Conservation (phyloP, 1,139 yeast genomes). For the Blastobotrys apis region DNA sequence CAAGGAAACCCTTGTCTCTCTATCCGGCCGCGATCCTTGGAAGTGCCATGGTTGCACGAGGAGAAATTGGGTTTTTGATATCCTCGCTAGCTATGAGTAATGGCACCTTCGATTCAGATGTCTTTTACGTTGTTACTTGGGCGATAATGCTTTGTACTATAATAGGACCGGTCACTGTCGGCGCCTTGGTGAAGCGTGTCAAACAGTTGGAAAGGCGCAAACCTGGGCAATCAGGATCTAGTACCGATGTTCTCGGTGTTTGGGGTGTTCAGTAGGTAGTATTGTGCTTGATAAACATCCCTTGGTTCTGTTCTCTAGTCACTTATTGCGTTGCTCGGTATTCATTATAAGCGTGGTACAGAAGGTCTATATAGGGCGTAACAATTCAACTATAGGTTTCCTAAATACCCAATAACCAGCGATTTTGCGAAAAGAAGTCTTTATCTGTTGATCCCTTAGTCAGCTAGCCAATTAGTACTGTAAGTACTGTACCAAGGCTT, state of each 20-base stretch:
- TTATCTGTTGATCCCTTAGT: too few species aligned
- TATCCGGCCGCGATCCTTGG: slow-evolving; percentile 7
- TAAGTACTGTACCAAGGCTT: too few species aligned
- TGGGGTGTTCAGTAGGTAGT: slow-evolving; percentile 1
- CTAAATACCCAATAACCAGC: too few species aligned
- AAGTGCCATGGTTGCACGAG: slow-evolving; percentile 6
- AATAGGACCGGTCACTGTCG: slow-evolving; percentile 6
- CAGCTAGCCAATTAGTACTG: too few species aligned
- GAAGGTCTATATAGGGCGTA: too few species aligned
- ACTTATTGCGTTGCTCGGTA: too few species aligned
- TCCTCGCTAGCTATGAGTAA: slow-evolving; percentile 1
- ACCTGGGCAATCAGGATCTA: too few species aligned
- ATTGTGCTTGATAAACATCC: neutral
- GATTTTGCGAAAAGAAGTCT: too few species aligned
- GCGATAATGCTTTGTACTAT: slow-evolving; percentile 8
- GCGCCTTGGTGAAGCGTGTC: slow-evolving; percentile 5
- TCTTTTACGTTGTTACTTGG: slow-evolving; percentile 3
- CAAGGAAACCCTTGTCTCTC: slow-evolving; percentile 1
- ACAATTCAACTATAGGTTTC: too few species aligned
- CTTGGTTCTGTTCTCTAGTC: too few species aligned
- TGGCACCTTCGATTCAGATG: slow-evolving; percentile 1
- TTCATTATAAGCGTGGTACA: too few species aligned
- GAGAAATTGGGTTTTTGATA: slow-evolving; percentile 6
- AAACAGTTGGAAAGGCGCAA: neutral
- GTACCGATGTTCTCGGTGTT: slow-evolving; percentile 1